Percentiles rank a stretch among this genome's conserved stretches.
Evolutionary conservation across 345 rosid species (phyloP).

Genomic region (Erysimum cheiranthoides): DNA sequence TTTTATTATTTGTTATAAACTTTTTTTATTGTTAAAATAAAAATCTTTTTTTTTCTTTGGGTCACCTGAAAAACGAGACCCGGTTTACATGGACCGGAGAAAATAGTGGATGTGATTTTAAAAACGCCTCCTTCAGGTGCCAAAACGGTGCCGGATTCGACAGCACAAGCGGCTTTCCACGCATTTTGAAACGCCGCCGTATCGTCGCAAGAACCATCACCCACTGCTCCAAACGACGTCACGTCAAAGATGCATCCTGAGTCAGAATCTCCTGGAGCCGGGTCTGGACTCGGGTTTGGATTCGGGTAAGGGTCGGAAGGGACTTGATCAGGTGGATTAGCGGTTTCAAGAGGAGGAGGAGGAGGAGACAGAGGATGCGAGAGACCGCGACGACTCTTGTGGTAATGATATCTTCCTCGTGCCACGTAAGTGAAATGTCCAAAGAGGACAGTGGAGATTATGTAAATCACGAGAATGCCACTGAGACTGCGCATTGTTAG

Average conservation of each 20-base stretch:
- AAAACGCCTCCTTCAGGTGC: conserved; percentile 72
- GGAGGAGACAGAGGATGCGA: conserved; percentile 40
- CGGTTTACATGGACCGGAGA: conserved; percentile 88
- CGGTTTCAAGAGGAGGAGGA: conserved; percentile 28
- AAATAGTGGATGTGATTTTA: conserved; percentile 84
- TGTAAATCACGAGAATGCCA: conserved; percentile 39
- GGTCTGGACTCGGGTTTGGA: conserved; percentile 34
- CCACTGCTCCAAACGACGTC: conserved; percentile 75
- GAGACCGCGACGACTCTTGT: conserved; percentile 56
- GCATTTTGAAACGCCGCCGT: conserved; percentile 76
- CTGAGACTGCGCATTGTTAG: conserved; percentile 29
- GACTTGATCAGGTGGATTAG: conserved; percentile 47
- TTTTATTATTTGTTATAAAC: too few species aligned
- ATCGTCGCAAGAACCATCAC: conserved; percentile 84
- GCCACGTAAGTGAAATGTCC: conserved; percentile 40
- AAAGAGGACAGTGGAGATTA: conserved; percentile 31
- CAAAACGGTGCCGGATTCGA: conserved; percentile 63
- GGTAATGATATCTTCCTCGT: conserved; percentile 68
- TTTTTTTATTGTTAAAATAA: neutral
- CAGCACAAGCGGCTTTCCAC: conserved; percentile 93
- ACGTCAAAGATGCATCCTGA: conserved; percentile 65
- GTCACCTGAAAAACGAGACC: conserved; percentile 83
- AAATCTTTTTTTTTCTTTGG: neutral
- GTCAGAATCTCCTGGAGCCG: conserved; percentile 46
- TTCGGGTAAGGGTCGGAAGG: conserved; percentile 77